phyloP scores from a whole-genome alignment of 2,329 filamentous ascomycete species.

The Talaromyces sp. region DNA sequence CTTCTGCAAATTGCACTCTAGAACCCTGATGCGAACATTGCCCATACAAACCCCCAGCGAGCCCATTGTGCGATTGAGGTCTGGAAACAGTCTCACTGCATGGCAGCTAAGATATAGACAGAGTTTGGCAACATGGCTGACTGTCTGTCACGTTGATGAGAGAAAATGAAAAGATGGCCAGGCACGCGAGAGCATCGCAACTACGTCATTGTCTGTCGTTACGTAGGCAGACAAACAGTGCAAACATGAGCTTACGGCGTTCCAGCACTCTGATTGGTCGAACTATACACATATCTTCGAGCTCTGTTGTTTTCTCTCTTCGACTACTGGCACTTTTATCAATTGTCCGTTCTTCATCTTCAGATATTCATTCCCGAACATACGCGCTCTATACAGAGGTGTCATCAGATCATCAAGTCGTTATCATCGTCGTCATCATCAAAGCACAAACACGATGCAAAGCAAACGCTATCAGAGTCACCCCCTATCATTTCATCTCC shows the following conservation, averaged over 20 bases:
- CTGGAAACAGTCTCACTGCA: not conserved
- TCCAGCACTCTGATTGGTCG: constrained; percentile 2
- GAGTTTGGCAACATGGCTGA: not conserved
- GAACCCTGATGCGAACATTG: not conserved
- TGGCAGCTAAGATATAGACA: not conserved
- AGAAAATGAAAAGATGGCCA: not conserved
- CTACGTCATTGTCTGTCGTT: constrained; percentile 8
- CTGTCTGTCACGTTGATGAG: not conserved
- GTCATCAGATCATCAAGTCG: constrained; percentile 18
- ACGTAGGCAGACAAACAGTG: constrained; percentile 14
- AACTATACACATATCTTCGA: not conserved
- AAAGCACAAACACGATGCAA: not conserved
- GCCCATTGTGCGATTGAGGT: not conserved
- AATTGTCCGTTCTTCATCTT: not conserved
- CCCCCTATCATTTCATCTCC: not conserved
- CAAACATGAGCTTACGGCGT: constrained; percentile 1
- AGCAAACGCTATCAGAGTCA: constrained; percentile 3
- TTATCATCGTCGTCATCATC: constrained; percentile 13
- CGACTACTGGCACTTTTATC: not conserved
- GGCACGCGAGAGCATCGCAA: not conserved
- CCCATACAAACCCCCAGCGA: constrained; percentile 6
- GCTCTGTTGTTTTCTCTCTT: not conserved
- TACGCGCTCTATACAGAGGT: constrained; percentile 7
- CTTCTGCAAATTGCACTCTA: constrained; percentile 7
- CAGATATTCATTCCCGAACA: constrained; percentile 10